Conservation (phyloP, 345 rosid species). For the Ailanthus altissimus region DNA sequence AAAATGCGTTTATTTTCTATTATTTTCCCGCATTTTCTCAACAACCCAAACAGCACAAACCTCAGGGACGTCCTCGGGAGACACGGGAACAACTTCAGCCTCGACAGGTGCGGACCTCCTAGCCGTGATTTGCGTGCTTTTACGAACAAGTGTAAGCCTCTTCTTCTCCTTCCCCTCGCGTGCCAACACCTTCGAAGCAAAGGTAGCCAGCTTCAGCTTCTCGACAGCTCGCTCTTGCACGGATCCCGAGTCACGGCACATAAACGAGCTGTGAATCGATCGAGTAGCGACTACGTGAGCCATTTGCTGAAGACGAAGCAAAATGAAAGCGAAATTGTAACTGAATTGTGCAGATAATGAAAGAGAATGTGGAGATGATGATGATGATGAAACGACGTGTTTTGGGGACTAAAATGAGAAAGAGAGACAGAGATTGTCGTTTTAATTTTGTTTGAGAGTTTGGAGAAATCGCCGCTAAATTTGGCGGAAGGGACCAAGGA, state of each 20-base stretch:
- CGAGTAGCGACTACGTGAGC: slow-evolving; percentile 78
- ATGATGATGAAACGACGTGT: not conserved
- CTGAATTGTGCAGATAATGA: slow-evolving; percentile 1
- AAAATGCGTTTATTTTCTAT: not conserved
- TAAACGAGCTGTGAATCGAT: slow-evolving; percentile 55
- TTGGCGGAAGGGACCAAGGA: slow-evolving; percentile 47
- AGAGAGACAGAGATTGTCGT: slow-evolving; percentile 3
- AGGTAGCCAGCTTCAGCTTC: slow-evolving; percentile 55
- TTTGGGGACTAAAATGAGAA: not conserved
- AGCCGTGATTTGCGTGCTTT: slow-evolving; percentile 41
- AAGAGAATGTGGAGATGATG: not conserved
- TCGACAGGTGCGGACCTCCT: slow-evolving; percentile 56
- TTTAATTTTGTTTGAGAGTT: slow-evolving; percentile 1
- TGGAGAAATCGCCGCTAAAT: slow-evolving; percentile 52
- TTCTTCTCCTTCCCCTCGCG: slow-evolving; percentile 29
- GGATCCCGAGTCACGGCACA: slow-evolving; percentile 50
- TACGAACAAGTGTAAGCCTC: slow-evolving; percentile 28
- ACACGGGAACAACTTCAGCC: slow-evolving; percentile 65
- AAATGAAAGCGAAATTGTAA: slow-evolving; percentile 13
- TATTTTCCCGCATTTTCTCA: not conserved
- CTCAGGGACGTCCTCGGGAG: slow-evolving; percentile 65
- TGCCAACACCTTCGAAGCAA: slow-evolving; percentile 44
- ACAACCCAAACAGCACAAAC: slow-evolving; percentile 35
- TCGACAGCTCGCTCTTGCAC: slow-evolving; percentile 39
- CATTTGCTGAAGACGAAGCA: slow-evolving; percentile 41